Base-by-base conservation (phyloP, 2,329 filamentous ascomycete species). In the Sclerotinia minor region DNA sequence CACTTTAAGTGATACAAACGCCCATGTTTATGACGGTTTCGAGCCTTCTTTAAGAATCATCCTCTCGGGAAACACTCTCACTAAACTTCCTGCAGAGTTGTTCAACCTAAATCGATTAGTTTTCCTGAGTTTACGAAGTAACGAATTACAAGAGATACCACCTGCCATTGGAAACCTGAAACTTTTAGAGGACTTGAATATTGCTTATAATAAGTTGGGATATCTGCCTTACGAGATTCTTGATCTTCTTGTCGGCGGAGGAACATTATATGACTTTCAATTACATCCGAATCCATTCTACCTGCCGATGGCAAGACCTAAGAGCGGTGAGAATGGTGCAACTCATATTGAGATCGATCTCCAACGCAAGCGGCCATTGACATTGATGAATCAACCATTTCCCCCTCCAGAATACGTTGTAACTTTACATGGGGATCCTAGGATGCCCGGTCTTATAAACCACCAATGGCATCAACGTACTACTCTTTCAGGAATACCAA, bases 91-190 rank as follows among this genome's bases (percentile, higher is more conserved):
- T 0, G 79, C 81, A 2, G 83, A 85, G 59, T 77, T 92, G 2
- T 89, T 90, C 73, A 82, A 85, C 58, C 78, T 92, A 2, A 79
- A 86, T 29, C 80, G 86, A 72, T 79, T 92, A 41, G 88, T 85
- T 0, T 84, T 88, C 21, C 82, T 92, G 17, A 91, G 85, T 72
- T 80, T 92, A 21, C 85, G 90, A 47, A 84, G 83, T 69, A 92
- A 92, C 73, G 76, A 81, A 32, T 81, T 92, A 19, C 79, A 78
- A 0, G 84, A 89, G 73, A 78, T 92, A 2, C 87, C 90, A 1
- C 80, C 86, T 0, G 80, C 82, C 4, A 86, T 92, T 60, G 80
- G 80, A 29, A 83, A 84, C 44, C 80, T 92, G 8, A 76, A 75
- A 5, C 87, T 86, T 68, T 81, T 92, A 5, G 79, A 80, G 63